A percentile compares a stretch with the other conserved stretches of the same genome.
Evolutionary conservation across 179 eudicot genomes (phyloP).

Genomic region (Corrigiola litoralis): DNA sequence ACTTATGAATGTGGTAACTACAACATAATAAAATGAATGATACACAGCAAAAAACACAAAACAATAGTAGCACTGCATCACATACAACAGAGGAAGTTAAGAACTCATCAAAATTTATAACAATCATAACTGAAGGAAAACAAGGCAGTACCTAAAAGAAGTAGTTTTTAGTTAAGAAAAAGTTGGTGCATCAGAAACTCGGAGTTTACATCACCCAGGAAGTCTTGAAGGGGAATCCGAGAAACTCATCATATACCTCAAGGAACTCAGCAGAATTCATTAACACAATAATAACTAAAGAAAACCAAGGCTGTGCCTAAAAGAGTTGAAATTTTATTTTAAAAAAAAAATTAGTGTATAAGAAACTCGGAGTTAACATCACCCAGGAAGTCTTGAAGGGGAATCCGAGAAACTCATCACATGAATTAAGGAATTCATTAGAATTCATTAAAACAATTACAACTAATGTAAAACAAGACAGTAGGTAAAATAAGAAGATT

Average conservation of each 20-base stretch:
- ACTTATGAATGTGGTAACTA: too few relatives aligned
- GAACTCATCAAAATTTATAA: too few relatives aligned
- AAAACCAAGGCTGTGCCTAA: background rate
- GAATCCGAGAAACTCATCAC: slow-evolving; percentile 85
- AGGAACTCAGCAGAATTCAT: too few relatives aligned
- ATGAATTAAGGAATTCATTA: slow-evolving; percentile 26
- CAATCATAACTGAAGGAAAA: background rate
- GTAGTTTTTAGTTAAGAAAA: background rate
- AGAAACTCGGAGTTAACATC: slow-evolving; percentile 69
- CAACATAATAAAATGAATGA: too few relatives aligned
- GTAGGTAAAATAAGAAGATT: background rate
- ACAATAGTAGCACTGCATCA: too few relatives aligned
- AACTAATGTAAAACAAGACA: background rate
- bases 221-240: slow-evolving; percentile 96
- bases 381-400: slow-evolving; percentile 79
- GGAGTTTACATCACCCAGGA: slow-evolving; percentile 67
- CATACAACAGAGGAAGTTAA: too few relatives aligned
- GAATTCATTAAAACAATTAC: background rate
- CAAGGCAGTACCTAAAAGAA: background rate
- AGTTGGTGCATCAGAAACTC: slow-evolving; percentile 54
- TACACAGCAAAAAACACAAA: too few relatives aligned
- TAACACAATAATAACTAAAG: too few relatives aligned
- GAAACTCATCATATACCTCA: slow-evolving; percentile 64
- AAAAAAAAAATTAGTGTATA: slow-evolving; percentile 37
- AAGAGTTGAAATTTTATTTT: background rate